Base-by-base conservation (phyloP, 2,329 filamentous ascomycete species). In the Clarireedia hainanense region DNA sequence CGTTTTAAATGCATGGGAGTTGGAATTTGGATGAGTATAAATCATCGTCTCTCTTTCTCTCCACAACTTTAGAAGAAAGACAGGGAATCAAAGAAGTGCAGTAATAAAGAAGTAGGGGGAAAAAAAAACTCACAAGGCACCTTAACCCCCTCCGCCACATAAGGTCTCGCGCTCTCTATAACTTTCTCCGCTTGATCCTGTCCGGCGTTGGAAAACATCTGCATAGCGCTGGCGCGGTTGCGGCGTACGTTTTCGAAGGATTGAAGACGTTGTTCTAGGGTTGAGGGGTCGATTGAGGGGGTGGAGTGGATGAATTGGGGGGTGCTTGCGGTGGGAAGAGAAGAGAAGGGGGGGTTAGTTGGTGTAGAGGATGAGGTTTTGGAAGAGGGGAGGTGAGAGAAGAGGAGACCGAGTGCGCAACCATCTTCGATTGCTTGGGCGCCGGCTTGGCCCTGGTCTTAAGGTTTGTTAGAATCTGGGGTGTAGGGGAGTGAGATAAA, bases 391-490 rank as follows among this genome's bases (percentile, higher is more conserved):
- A 50, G 27, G 6, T 26, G 14, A 3, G 53, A 43, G 15, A 55
- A 23, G 3, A 55, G 27, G 6, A 51, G 9, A 2, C 53, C 76
- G 1, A 89, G 65, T 0, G 82, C 76, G 0, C 77, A 79, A 0
- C 78, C 84, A 58, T 89, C 85, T 65, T 89, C 85, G 42, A 88
- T 86, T 0, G 85, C 85, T 57, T 80, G 73, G 0, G 71, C 83
- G 6, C 77, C 84, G 3, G 83, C 84, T 64, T 85, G 81, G 0
- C 78, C 82, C 68, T 83, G 80, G 58, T 82, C 53, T 55, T 5
- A 9, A 6, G 17, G 27, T 4, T 9, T 14, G 5, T 4, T 39
- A 39, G 47, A 20, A 26, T 37, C 1, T 23, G 4, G 17, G 24
- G 17, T 6, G 10, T 2, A 27, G 17, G 17, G 5, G 20, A 47